Percentiles rank a stretch among this genome's conserved stretches.
phyloP scores from a whole-genome alignment of 768 basidiomycete species.

The Aureoboletus auriporus region DNA sequence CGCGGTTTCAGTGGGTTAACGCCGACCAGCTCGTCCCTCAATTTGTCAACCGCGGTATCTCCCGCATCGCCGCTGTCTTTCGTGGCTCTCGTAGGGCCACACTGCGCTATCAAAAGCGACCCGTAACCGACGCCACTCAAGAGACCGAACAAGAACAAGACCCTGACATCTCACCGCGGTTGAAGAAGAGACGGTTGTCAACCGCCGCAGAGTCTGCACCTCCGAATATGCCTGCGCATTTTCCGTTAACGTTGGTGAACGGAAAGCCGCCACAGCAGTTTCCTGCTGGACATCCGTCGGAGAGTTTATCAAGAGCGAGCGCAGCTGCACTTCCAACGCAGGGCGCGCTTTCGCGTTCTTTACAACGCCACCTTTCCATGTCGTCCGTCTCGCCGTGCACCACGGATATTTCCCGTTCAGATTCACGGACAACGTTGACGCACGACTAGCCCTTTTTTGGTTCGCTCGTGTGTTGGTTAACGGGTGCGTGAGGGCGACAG shows the following conservation, averaged over 20 bases:
- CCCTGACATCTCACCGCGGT: conserved; percentile 13
- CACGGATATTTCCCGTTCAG: conserved; percentile 11
- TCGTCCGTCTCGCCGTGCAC: conserved; percentile 11
- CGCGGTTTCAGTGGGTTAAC: conserved; percentile 30
- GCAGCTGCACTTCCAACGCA: conserved; percentile 2
- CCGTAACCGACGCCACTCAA: conserved; percentile 5
- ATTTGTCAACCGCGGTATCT: conserved; percentile 21
- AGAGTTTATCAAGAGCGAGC: not conserved
- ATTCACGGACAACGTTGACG: conserved; percentile 21
- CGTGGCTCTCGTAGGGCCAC: conserved; percentile 5
- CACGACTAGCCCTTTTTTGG: not conserved
- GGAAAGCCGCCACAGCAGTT: conserved; percentile 31
- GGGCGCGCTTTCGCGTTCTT: conserved; percentile 14
- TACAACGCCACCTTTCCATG: conserved; percentile 28
- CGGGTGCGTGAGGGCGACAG: no score
- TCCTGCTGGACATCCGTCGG: conserved; percentile 20
- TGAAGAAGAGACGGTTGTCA: conserved; percentile 27
- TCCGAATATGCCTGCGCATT: not conserved
- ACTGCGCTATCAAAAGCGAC: conserved; percentile 22
- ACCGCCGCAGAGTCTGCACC: not conserved
- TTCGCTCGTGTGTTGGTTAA: no score
- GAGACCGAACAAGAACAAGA: conserved; percentile 6
- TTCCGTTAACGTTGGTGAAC: conserved; percentile 22
- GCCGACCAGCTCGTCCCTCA: conserved; percentile 26
- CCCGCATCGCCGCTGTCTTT: conserved; percentile 14